Percentiles rank a stretch among this genome's conserved stretches.
Conservation (phyloP, 257 asterid genomes). For the Solanum pinnatisectum region DNA sequence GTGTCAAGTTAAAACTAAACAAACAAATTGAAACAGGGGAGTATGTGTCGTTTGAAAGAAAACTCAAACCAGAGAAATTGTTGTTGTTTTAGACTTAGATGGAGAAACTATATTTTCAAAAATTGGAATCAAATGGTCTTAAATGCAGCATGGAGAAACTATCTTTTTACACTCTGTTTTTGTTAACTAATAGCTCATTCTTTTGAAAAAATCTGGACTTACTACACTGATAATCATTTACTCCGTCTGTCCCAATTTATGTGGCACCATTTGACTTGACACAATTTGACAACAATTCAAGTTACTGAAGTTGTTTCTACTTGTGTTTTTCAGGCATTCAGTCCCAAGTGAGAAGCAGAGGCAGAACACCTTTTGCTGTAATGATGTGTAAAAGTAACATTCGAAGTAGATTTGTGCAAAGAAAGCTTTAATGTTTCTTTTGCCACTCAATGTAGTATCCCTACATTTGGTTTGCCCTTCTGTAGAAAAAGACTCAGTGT, state of each 20-base stretch:
- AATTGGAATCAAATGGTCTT: not conserved
- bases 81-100: not conserved
- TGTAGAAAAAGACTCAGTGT: constrained; percentile 56
- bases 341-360: constrained; percentile 50
- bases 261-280: too few relatives aligned
- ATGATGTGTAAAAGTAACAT: constrained; percentile 14
- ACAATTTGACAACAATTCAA: not conserved
- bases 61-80: not conserved
- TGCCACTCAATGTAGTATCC: constrained; percentile 25
- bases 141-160: not conserved
- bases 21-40: not conserved
- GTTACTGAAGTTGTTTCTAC: not conserved
- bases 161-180: too few relatives aligned
- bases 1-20: not conserved
- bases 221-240: not conserved
- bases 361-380: not conserved
- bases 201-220: too few relatives aligned
- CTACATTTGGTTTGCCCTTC: constrained; percentile 24
- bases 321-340: constrained; percentile 58
- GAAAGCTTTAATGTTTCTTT: constrained; percentile 12
- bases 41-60: not conserved
- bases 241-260: accelerated
- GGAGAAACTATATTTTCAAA: not conserved
- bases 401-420: constrained; percentile 10
- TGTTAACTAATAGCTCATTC: too few relatives aligned